Conservation (phyloP, 179 eudicot genomes). For the Heliamphora pulchella region DNA sequence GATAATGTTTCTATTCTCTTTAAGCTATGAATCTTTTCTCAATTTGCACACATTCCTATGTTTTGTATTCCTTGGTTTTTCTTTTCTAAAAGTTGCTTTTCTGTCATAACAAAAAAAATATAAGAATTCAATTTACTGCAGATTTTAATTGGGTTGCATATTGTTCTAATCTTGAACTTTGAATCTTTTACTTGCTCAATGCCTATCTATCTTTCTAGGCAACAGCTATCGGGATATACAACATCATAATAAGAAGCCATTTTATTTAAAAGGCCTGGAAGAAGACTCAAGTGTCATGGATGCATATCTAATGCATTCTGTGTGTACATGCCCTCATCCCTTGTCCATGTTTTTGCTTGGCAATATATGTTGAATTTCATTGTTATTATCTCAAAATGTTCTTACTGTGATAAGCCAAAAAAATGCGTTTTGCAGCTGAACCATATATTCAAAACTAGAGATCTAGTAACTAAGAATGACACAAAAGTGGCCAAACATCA, state of each 20-base stretch:
- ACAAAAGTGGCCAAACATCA: conserved; percentile 52
- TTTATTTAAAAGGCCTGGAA: conserved; percentile 70
- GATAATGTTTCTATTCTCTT: neutral
- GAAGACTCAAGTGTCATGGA: conserved; percentile 86
- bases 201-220: conserved; percentile 33
- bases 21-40: neutral
- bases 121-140: neutral
- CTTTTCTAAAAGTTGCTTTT: neutral
- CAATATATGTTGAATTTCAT: neutral
- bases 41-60: neutral
- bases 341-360: conserved; percentile 5
- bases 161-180: conserved; percentile 4
- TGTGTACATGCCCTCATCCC: conserved; percentile 28
- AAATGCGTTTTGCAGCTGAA: conserved; percentile 55
- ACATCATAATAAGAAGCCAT: conserved; percentile 82
- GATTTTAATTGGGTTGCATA: neutral
- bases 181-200: neutral
- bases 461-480: conserved; percentile 70
- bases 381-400: conserved; percentile 2
- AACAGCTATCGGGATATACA: conserved; percentile 80
- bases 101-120: neutral
- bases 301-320: conserved; percentile 84
- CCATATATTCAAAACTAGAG: conserved; percentile 65
- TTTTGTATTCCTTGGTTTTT: neutral
- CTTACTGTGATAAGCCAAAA: neutral